phyloP scores from a whole-genome alignment of 192 early-diverging fungal species.

The Kickxella alabastrina region DNA sequence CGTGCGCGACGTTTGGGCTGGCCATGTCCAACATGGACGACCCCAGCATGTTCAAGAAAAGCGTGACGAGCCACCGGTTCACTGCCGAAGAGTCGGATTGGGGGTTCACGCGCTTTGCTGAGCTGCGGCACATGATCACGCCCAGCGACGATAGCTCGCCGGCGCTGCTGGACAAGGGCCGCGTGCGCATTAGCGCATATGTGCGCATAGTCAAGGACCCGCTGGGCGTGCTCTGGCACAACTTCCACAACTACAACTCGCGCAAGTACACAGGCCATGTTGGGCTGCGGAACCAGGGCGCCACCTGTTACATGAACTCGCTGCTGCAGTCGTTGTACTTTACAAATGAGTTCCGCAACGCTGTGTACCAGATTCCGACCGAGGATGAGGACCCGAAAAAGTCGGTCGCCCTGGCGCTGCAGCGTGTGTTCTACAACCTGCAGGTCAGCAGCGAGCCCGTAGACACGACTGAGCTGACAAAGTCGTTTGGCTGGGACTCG shows the following conservation, averaged over 20 bases:
- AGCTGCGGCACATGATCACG: constrained; percentile 49
- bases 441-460: constrained; percentile 70
- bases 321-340: constrained; percentile 92
- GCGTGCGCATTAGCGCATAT: constrained; percentile 62
- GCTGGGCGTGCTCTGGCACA: constrained; percentile 93
- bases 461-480: constrained; percentile 91
- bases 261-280: constrained; percentile 87
- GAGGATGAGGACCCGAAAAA: constrained; percentile 83
- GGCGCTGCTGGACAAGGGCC: constrained; percentile 67
- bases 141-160: constrained; percentile 36
- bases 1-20: constrained; percentile 79
- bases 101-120: constrained; percentile 84
- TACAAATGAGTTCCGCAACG: constrained; percentile 90
- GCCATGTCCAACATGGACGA: constrained; percentile 71
- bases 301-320: constrained; percentile 99
- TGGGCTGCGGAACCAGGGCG: constrained; percentile 94
- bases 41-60: constrained; percentile 52
- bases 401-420: constrained; percentile 84
- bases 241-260: constrained; percentile 90
- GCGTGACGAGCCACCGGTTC: constrained; percentile 78
- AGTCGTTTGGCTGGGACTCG: constrained; percentile 98
- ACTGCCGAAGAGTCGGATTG: constrained; percentile 81
- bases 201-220: constrained; percentile 79
- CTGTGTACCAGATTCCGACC: constrained; percentile 90
- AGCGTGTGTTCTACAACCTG: constrained; percentile 91